Evolutionary conservation across 179 eudicot genomes (phyloP), one percentile per base, ranked within the genome.

Genomic region (Silene vulgaris): DNA sequence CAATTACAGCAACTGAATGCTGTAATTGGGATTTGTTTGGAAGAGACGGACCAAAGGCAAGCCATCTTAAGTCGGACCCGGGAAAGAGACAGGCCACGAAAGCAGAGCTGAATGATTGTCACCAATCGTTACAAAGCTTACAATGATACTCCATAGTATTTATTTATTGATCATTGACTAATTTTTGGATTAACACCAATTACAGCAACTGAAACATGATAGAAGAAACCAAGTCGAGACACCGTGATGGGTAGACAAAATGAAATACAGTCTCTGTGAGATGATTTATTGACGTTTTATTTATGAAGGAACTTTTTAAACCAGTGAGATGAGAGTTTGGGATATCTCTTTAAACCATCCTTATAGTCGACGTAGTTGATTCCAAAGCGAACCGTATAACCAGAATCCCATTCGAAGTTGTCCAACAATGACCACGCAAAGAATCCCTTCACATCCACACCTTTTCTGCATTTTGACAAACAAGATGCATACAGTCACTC

Each of bases 371-470:
- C 74, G 37, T 63, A 84, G 65, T 76, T 65, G 14, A 84, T 69
- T 59, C 87, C 87, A 13, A 81, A 81, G 43, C 87, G 80, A 20
- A 69, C 71, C 0, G 75, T 79, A 26, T 73, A 84, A 2, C 87
- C 87, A 1, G 83, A 76, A 8, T 1, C 12, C 87, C 87, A 84
- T 74, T 84, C 87, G n/a, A 81, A 84, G 75, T 81, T 81, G 78
- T 84, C 87, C 20, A 79, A 60, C 17, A 78, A 81, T 59, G 87
- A 84, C 87, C 87, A 84, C 13, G 84, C 84, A 35, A 84, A 79
- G 67, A 78, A 84, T 0, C 84, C 84, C 73, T 71, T 75, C 28
- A 81, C 78, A 7, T 74, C 75, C 0, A 71, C 81, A 5, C 71
- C 84, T 68, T 63, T 65, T 61, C 86, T 84, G 28, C 68, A 72